A percentile compares a stretch with the other conserved stretches of the same genome.
Evolutionary conservation across 208 protist genomes (phyloP).

Genomic region (Polymyxa betae): DNA sequence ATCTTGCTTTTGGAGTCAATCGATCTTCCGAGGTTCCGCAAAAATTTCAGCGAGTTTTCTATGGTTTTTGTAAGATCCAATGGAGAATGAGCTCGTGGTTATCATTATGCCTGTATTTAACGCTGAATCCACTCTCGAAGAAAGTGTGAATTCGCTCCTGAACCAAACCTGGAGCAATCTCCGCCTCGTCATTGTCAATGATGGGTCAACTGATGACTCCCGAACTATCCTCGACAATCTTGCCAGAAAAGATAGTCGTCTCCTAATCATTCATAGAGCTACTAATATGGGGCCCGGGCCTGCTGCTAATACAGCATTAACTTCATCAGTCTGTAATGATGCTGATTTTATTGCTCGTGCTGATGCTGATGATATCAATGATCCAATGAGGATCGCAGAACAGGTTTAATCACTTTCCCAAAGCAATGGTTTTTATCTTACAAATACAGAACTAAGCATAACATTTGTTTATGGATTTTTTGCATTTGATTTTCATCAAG

Average conservation of each 20-base stretch:
- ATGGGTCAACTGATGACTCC: conserved; percentile 40
- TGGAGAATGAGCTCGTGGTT: background rate
- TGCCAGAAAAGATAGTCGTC: background rate
- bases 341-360: background rate
- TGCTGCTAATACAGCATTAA: background rate
- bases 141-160: background rate
- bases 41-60: too few species aligned
- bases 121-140: background rate
- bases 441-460: too few species aligned
- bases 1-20: too few species aligned
- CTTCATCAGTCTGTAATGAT: background rate
- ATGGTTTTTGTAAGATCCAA: too few species aligned
- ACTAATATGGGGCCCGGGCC: background rate
- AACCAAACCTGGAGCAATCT: background rate
- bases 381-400: background rate
- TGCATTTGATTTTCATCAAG: background rate
- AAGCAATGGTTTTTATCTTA: too few species aligned
- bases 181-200: conserved; percentile 2
- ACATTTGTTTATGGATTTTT: background rate
- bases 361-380: conserved; percentile 15
- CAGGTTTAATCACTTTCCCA: too few species aligned
- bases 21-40: too few species aligned
- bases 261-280: background rate
- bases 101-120: conserved; percentile 32
- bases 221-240: background rate